Conservation (phyloP, 1,284 basidiomycete genomes). For the Singerocomus rubriflavus region DNA sequence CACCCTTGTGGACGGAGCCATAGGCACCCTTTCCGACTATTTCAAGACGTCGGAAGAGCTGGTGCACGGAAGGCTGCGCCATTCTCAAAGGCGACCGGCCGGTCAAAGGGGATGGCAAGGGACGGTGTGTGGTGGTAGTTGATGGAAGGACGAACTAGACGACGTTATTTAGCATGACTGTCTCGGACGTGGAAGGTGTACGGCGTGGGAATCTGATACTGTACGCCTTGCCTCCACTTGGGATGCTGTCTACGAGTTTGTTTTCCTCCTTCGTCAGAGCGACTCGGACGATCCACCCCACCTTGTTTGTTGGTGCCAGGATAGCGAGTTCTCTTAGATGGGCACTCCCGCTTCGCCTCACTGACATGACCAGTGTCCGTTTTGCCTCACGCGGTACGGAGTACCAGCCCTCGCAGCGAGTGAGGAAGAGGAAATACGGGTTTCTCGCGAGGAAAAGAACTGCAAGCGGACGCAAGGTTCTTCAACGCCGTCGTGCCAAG, state of each 20-base stretch:
- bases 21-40: constrained; percentile 93
- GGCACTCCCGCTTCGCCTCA: constrained; percentile 21
- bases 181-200: neutral
- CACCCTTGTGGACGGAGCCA: constrained; percentile 94
- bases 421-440: constrained; percentile 32
- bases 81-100: constrained; percentile 20
- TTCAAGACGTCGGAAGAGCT: constrained; percentile 67
- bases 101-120: neutral
- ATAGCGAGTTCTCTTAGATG: constrained; percentile 22
- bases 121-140: constrained; percentile 2
- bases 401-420: constrained; percentile 35
- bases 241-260: constrained; percentile 20
- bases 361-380: constrained; percentile 24
- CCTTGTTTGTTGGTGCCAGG: constrained; percentile 13
- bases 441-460: constrained; percentile 35
- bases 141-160: neutral
- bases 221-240: neutral
- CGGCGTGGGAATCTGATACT: constrained; percentile 23
- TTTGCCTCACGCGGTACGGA: constrained; percentile 37
- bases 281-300: constrained; percentile 24
- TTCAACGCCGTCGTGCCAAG: constrained; percentile 40
- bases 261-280: constrained; percentile 27
- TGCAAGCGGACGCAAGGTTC: constrained; percentile 28
- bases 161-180: neutral
- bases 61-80: constrained; percentile 51